A percentile compares a stretch with the other conserved stretches of the same genome.
Evolutionary conservation across 176 grass and related monocot species (phyloP).

Genomic region (Saccharum spontaneum): DNA sequence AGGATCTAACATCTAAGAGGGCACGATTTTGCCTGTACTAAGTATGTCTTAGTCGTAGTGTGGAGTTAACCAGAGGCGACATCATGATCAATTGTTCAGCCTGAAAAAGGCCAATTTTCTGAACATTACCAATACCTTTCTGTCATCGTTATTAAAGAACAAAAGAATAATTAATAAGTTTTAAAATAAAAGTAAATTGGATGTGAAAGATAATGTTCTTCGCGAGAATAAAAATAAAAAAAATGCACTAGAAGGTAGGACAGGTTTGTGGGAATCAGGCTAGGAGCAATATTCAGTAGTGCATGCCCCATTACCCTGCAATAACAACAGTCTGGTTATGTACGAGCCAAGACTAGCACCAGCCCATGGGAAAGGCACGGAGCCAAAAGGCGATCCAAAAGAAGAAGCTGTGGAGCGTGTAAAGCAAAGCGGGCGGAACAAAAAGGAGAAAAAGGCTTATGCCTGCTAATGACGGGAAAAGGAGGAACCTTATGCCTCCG

Average conservation of each 20-base stretch:
- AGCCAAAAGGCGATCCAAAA: slow-evolving; percentile 28
- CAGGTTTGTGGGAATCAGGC: slow-evolving; percentile 40
- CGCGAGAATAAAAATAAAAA: neutral
- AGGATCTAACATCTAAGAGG: slow-evolving; percentile 23
- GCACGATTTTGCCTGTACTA: slow-evolving; percentile 29
- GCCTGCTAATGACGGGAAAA: slow-evolving; percentile 43
- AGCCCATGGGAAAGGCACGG: slow-evolving; percentile 33
- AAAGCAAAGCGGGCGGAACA: slow-evolving; percentile 38
- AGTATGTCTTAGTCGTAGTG: neutral
- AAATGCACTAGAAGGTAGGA: slow-evolving; percentile 34
- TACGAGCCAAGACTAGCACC: slow-evolving; percentile 26
- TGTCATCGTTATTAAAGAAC: neutral
- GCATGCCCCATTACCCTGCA: slow-evolving; percentile 36
- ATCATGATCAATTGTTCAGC: neutral
- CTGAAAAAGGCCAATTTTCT: neutral
- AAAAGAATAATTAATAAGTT: neutral
- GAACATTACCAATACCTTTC: neutral
- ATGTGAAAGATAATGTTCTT: neutral
- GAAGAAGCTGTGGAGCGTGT: slow-evolving; percentile 33
- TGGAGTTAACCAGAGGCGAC: neutral
- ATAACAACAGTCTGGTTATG: slow-evolving; percentile 8
- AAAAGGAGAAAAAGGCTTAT: slow-evolving; percentile 37
- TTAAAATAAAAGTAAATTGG: neutral
- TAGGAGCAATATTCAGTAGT: slow-evolving; percentile 44
- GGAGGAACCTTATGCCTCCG: slow-evolving; percentile 55